Conservation (phyloP, 345 rosid species). For the Eucalyptus pauciflora region DNA sequence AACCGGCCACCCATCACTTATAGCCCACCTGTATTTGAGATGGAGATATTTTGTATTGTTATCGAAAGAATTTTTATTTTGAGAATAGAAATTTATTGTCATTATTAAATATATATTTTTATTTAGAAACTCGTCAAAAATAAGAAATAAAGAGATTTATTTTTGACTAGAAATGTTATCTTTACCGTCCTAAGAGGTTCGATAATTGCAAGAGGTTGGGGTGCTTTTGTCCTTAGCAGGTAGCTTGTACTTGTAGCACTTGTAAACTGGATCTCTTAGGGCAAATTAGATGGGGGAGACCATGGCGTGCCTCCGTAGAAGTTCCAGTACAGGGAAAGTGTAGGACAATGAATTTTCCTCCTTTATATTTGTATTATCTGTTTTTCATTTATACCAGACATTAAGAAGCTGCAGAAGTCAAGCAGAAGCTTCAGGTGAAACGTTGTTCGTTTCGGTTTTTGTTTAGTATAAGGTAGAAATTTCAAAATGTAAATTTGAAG, state of each 20-base stretch:
- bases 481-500: background rate
- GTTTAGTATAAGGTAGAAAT: background rate
- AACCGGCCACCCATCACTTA: rapidly evolving
- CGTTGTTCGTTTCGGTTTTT: background rate
- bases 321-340: background rate
- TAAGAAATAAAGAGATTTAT: too few relatives aligned
- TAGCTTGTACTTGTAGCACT: background rate
- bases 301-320: background rate
- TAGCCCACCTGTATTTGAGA: rapidly evolving
- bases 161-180: too few relatives aligned
- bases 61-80: too few relatives aligned
- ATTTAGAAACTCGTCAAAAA: rapidly evolving
- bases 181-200: background rate
- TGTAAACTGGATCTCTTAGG: background rate
- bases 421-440: background rate
- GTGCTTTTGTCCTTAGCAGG: background rate
- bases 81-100: rapidly evolving
- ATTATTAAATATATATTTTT: too few relatives aligned
- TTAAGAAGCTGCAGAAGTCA: background rate
- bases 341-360: background rate
- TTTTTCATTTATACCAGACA: background rate
- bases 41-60: rapidly evolving
- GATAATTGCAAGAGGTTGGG: background rate
- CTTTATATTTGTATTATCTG: background rate
- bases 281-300: background rate